phyloP scores from a whole-genome alignment of 148 eudicot species.

The Camellia sinensis region DNA sequence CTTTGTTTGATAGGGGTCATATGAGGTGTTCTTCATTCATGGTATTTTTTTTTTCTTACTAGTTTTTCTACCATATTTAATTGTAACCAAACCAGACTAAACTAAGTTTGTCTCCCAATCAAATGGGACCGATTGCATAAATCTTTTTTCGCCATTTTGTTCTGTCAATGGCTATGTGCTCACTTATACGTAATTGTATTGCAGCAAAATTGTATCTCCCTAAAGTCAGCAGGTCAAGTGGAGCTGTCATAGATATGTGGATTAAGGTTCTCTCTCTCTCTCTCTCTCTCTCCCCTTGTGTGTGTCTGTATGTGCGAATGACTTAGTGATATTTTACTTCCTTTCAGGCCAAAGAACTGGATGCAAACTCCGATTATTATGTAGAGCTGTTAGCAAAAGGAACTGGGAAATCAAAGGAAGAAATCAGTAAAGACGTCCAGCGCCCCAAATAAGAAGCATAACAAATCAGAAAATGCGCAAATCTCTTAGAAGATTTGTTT shows the following conservation, averaged over 20 bases:
- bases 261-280: constrained; percentile 48
- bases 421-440: constrained; percentile 59
- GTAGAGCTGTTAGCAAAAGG: constrained; percentile 77
- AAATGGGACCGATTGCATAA: too few species aligned
- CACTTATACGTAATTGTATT: too few species aligned
- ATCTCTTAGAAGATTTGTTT: too few species aligned
- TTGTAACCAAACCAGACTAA: too few species aligned
- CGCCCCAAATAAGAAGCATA: constrained; percentile 62
- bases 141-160: too few species aligned
- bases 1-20: too few species aligned
- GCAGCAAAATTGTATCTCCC: constrained; percentile 85
- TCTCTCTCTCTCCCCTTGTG: constrained; percentile 20
- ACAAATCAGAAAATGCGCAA: too few species aligned
- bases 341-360: constrained; percentile 76
- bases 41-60: not conserved
- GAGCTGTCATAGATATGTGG: constrained; percentile 83
- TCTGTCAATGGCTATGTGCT: too few species aligned
- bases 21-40: too few species aligned
- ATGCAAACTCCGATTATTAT: constrained; percentile 59
- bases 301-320: too few species aligned
- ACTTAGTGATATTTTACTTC: not conserved
- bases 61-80: not conserved
- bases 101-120: too few species aligned
- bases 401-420: constrained; percentile 81
- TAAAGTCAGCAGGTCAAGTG: constrained; percentile 57